Percentiles rank a stretch among this genome's conserved stretches.
phyloP scores from a whole-genome alignment of 768 basidiomycete species.

The Panus rudis region DNA sequence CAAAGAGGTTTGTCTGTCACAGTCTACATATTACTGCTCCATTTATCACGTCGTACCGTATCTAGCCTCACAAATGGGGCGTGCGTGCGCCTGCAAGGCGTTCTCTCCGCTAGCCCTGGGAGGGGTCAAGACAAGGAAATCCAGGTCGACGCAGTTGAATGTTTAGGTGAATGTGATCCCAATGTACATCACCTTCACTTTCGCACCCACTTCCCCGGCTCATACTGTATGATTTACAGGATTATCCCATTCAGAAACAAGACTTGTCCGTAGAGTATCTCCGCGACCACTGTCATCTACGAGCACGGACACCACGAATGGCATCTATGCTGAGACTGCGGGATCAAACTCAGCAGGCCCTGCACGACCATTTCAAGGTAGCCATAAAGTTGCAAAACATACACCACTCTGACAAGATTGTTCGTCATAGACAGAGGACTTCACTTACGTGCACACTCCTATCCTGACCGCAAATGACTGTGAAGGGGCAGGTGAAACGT shows the following conservation, averaged over 20 bases:
- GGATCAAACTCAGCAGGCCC: constrained; percentile 43
- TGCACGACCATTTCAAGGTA: constrained; percentile 72
- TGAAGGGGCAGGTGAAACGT: constrained; percentile 94
- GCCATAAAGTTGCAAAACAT: constrained; percentile 13
- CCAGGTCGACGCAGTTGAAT: constrained; percentile 37
- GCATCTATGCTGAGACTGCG: constrained; percentile 75
- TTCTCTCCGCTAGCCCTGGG: constrained; percentile 40
- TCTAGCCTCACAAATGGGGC: constrained; percentile 46
- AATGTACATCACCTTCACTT: too few relatives aligned
- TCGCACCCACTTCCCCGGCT: too few relatives aligned
- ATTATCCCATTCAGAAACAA: constrained; percentile 92
- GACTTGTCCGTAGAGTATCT: constrained; percentile 70
- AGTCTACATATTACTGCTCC: constrained; percentile 1
- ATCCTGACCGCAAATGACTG: constrained; percentile 88
- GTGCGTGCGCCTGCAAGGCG: constrained; percentile 44
- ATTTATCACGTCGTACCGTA: neutral
- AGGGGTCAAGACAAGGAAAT: constrained; percentile 47
- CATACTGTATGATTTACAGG: constrained; percentile 33
- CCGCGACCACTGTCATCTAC: constrained; percentile 82
- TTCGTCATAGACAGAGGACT: constrained; percentile 62
- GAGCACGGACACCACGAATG: constrained; percentile 66
- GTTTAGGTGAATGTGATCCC: constrained; percentile 52
- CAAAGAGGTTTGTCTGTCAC: constrained; percentile 27
- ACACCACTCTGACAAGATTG: constrained; percentile 14
- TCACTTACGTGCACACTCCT: constrained; percentile 75